Base-by-base conservation (phyloP, 306 rosid species). In the Citrullus amarus region DNA sequence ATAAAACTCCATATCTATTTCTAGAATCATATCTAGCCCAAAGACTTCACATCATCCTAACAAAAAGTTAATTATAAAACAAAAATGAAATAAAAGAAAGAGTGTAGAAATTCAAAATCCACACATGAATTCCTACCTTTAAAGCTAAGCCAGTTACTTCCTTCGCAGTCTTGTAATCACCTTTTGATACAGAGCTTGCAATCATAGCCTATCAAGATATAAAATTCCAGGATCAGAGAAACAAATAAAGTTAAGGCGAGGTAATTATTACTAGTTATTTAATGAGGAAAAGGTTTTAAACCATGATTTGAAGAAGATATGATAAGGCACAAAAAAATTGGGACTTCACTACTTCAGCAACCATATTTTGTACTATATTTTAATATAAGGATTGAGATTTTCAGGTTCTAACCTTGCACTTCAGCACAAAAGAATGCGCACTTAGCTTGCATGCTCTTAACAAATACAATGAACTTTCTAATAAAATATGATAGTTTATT, bases 181-280 rank as follows among this genome's bases (percentile, higher is more conserved):
- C 88, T 89, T 91, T 88, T 39, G 99, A 95, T 63, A 86, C 36
- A 85, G 87, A 91, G 86, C 97, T 92, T 66, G 99, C 99, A 79
- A 90, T 80, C 81, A 92, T 76, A 68, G 99, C 97, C 99, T 95
- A 86, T 72, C 82, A 77, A 86, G 9, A 75, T 20, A 65, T 53
- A 76, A 28, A 51, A 67, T 78, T 50, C 12, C 12, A 85, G 87
- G 87, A 53, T 32, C 14, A 62, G 53, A 55, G 63, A 54, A 69
- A 36, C 4, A 65, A 34, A 50, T 11, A 44, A 70, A 70, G 34
- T 20, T 63, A 63, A 0, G 70, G 44, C 34, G 28, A 44, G 38
- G 12, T 25, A 25, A 10, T 20, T 55, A 70, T 63, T 0, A 46
- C 56, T 70, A 44, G 8, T 63, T 34, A 17, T 13, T 34, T 63